Evolutionary conservation across 2,329 filamentous ascomycete genomes (phyloP), one percentile per base, ranked within the genome.

Genomic region (Neofusicoccum umdonicola): DNA sequence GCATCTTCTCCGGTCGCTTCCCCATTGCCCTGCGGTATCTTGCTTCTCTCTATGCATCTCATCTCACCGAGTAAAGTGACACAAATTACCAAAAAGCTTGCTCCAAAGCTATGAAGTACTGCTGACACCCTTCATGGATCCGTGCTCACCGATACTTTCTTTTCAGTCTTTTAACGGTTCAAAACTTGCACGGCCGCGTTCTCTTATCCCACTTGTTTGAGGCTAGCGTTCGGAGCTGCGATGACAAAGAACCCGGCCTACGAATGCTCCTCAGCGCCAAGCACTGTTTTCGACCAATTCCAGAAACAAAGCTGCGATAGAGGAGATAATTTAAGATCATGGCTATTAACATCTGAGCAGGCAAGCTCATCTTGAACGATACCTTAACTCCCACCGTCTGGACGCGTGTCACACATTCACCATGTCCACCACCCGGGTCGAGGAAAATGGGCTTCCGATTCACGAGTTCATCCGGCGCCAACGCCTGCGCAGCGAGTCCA

Each of bases 401-500:
- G 12, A 39, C 11, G 6, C 37, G 37, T 22, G 52, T 3, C 12
- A 44, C 1, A 12, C 17, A 31, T 35, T 12, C 22, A 44, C 4
- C 31, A 34, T 27, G 44, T 35, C 31, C n/a, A 8, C 42, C 4
- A 35, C 41, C 15, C 41, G 13, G 37, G 2, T 39, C 12, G 34
- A 54, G 50, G 5, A 12, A 39, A 13, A 8, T 13, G 27, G 37
- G 41, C 56, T 47, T 9, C 42, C 56, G 19, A 37, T 60, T 15
- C 56, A 47, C 15, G 56, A 60, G 11, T 47, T 60, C 56, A 60
- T 60, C 42, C 31, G 42, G 41, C 41, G 56, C 27, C 41, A 60
- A 47, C 56, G 42, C 41, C 56, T 60, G 13, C 56, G 56, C 41
- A 44, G 12, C 11, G 27, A 58, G 7, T 42, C 22, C 22, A 58